Evolutionary conservation across 768 basidiomycete genomes (phyloP).

Genomic region (Russula earlei): DNA sequence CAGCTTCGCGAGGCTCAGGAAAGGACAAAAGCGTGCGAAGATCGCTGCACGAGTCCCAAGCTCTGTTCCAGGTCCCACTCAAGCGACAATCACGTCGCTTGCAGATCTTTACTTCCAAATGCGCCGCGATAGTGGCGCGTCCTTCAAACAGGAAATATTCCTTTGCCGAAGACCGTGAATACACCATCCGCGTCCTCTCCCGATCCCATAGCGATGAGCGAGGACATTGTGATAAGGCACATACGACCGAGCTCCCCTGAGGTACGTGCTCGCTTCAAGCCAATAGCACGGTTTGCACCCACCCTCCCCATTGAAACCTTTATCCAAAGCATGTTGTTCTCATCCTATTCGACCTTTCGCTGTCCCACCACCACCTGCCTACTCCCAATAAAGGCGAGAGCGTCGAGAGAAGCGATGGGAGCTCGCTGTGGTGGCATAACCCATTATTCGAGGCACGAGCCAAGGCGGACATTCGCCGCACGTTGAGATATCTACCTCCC

Average conservation of each 20-base stretch:
- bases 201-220: slow-evolving; percentile 7
- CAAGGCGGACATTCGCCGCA: slow-evolving; percentile 12
- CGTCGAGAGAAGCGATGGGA: background rate
- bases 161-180: background rate
- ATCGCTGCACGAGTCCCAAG: slow-evolving; percentile 14
- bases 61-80: background rate
- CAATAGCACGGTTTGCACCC: background rate
- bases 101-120: slow-evolving; percentile 8
- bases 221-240: slow-evolving; percentile 2
- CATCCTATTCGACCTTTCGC: background rate
- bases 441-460: slow-evolving; percentile 8
- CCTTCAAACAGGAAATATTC: background rate
- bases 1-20: slow-evolving; percentile 6
- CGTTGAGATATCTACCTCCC: slow-evolving; percentile 3
- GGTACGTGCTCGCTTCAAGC: background rate
- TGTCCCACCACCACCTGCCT: background rate
- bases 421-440: slow-evolving; percentile 5
- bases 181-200: slow-evolving; percentile 2
- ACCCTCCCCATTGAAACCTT: background rate
- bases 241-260: background rate
- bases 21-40: slow-evolving; percentile 7
- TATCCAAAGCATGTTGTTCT: background rate
- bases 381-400: background rate
- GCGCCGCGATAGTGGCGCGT: slow-evolving; percentile 4
- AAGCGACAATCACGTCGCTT: background rate